phyloP scores from a whole-genome alignment of 106 monocot genomes.

The Ottelia alismoides region DNA sequence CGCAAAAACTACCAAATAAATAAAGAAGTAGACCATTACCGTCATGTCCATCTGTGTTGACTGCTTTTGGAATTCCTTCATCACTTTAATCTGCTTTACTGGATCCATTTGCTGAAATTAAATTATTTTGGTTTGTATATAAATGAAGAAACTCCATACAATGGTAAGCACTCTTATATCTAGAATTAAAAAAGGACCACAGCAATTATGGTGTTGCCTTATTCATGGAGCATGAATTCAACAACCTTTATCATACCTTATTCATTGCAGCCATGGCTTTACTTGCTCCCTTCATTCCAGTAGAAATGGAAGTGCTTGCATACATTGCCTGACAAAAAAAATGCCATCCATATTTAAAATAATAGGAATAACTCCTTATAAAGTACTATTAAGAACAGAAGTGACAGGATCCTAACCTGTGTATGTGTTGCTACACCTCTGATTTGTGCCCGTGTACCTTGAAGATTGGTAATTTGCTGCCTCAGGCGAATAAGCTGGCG shows the following conservation, averaged over 20 bases:
- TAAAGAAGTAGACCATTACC: too few species aligned
- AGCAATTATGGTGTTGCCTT: too few species aligned
- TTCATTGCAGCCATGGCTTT: conserved; percentile 99
- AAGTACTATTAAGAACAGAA: neutral
- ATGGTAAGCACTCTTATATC: too few species aligned
- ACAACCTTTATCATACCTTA: conserved; percentile 50
- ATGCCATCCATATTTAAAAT: neutral
- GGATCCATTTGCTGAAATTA: conserved; percentile 89
- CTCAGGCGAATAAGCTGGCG: conserved; percentile 89
- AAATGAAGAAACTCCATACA: too few species aligned
- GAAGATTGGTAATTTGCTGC: conserved; percentile 96
- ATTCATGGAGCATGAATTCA: too few species aligned
- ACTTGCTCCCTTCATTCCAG: conserved; percentile 98
- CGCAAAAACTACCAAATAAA: too few species aligned
- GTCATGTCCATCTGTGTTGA: conserved; percentile 97
- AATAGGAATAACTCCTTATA: neutral
- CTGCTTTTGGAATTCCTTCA: conserved; percentile 97
- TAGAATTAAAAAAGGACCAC: too few species aligned
- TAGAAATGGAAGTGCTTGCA: conserved; percentile 93
- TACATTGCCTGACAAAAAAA: conserved; percentile 65
- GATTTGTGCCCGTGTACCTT: conserved; percentile 92
- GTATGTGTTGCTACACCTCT: conserved; percentile 97
- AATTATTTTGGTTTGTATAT: too few species aligned
- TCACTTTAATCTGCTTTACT: conserved; percentile 71
- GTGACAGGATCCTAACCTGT: conserved; percentile 32